phyloP scores from a whole-genome alignment of 495 filamentous ascomycete species.

The Aspergillus mulundensis region DNA sequence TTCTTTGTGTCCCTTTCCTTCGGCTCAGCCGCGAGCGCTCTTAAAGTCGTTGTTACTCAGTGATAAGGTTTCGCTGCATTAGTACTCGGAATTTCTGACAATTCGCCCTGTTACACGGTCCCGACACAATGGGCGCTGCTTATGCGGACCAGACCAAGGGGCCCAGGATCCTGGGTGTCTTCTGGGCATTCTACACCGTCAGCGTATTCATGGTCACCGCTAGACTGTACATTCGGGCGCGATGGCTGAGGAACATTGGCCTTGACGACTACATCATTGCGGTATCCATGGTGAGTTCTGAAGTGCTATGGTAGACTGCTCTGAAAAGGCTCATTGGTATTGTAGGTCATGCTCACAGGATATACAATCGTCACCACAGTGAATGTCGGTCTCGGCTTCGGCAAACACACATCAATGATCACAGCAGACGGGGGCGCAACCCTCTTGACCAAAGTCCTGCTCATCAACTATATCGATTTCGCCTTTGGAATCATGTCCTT shows the following conservation, averaged over 20 bases:
- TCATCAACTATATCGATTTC: slow-evolving; percentile 33
- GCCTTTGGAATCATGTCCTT: slow-evolving; percentile 38
- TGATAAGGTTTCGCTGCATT: too few species aligned
- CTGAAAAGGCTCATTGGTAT: too few species aligned
- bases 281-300: slow-evolving; percentile 27
- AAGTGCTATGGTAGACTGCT: not conserved
- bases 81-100: too few species aligned
- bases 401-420: slow-evolving; percentile 11
- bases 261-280: slow-evolving; percentile 44
- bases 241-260: slow-evolving; percentile 36
- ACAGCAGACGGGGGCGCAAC: not conserved
- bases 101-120: not conserved
- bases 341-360: slow-evolving; percentile 15
- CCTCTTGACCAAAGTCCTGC: slow-evolving; percentile 13
- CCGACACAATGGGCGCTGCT: not conserved
- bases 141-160: not conserved
- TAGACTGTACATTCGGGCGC: slow-evolving; percentile 42
- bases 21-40: too few species aligned
- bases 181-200: slow-evolving; percentile 28
- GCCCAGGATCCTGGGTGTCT: slow-evolving; percentile 32
- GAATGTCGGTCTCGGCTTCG: slow-evolving; percentile 23
- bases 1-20: too few species aligned
- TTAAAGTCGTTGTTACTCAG: too few species aligned
- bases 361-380: slow-evolving; percentile 24
- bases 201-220: slow-evolving; percentile 26